Conservation (phyloP, 768 basidiomycete species). For the Panaeolus cyanescens region DNA sequence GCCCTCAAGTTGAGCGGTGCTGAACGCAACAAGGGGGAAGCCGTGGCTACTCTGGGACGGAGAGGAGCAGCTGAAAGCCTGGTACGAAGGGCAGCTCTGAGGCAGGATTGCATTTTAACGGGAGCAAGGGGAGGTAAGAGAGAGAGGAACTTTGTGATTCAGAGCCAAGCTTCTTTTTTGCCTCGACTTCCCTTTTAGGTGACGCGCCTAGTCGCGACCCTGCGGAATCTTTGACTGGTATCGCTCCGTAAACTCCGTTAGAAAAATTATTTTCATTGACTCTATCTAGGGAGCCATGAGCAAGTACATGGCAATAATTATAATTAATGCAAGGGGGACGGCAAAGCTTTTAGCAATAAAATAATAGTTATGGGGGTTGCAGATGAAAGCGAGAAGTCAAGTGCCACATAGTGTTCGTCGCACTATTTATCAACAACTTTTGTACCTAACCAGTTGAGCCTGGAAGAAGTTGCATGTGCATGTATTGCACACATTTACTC, state of each 20-base stretch:
- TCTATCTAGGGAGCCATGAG: neutral
- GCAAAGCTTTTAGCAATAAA: slow-evolving; percentile 1
- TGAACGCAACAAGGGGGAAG: slow-evolving; percentile 22
- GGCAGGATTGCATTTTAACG: slow-evolving; percentile 39
- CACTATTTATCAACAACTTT: neutral
- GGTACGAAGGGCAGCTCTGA: slow-evolving; percentile 33
- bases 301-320: neutral
- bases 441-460: neutral
- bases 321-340: neutral
- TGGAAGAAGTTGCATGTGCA: too few relatives aligned
- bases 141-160: slow-evolving; percentile 9
- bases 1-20: slow-evolving; percentile 43
- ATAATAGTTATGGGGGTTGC: neutral
- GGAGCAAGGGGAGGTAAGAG: slow-evolving; percentile 6
- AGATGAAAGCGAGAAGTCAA: neutral
- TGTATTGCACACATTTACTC: slow-evolving; percentile 31
- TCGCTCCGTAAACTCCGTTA: neutral
- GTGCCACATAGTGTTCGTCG: neutral
- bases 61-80: slow-evolving; percentile 25
- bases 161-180: slow-evolving; percentile 18
- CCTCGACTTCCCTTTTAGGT: slow-evolving; percentile 19
- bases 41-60: slow-evolving; percentile 13
- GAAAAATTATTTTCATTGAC: slow-evolving; percentile 1
- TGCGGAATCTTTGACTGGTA: neutral
- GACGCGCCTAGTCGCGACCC: slow-evolving; percentile 2